These are phyloP conservation scores for Suillus spraguei DNA, from an alignment of 768 basidiomycete genomes.

Conservation along the genomic window DNA sequence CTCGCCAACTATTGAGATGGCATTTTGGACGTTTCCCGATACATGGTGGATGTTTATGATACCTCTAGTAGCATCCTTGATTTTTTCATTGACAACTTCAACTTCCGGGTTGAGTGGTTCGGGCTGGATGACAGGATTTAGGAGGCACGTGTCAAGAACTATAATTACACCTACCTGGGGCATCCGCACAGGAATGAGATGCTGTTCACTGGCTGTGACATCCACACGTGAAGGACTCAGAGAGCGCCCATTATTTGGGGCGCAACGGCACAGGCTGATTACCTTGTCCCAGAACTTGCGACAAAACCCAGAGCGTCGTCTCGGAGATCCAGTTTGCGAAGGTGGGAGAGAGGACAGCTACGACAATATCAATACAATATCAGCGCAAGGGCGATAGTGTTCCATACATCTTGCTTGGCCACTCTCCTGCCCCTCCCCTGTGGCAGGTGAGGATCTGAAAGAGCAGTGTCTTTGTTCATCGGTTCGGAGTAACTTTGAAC, in stretches of 20 bases:
- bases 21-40: not conserved
- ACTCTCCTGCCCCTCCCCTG: not conserved
- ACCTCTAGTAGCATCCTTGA: not conserved
- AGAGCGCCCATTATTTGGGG: not conserved
- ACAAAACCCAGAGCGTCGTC: not conserved
- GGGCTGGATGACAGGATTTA: not conserved
- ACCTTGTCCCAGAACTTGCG: not conserved
- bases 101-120: not conserved
- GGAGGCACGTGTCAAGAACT: not conserved
- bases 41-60: not conserved
- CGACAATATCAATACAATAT: not conserved
- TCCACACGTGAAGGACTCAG: not conserved
- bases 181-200: not conserved
- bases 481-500: not conserved
- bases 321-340: not conserved
- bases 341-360: not conserved
- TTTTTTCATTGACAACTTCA: not conserved
- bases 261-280: not conserved
- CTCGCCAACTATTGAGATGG: not conserved
- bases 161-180: not conserved
- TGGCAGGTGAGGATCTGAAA: not conserved
- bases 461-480: not conserved
- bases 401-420: conserved; percentile 1
- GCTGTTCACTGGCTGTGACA: not conserved
- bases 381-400: not conserved